Percentiles rank a stretch among this genome's conserved stretches.
These are phyloP conservation scores for Hypericum perforatum DNA, from an alignment of 345 rosid species.

Conservation along the genomic window DNA sequence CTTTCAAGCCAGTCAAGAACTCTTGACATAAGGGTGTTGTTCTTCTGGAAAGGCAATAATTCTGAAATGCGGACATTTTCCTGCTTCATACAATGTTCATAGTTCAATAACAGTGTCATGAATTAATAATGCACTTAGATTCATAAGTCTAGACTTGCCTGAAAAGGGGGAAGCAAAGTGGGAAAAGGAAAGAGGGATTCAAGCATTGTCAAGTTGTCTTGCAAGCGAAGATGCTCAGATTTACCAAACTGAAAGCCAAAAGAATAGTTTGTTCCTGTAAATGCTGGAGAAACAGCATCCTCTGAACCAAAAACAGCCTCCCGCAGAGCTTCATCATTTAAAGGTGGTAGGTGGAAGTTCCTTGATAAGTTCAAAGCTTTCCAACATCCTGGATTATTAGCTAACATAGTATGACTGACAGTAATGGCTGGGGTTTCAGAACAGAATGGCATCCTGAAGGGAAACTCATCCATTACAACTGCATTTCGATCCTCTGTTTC, in stretches of 20 bases:
- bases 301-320: conserved; percentile 49
- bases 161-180: conserved; percentile 75
- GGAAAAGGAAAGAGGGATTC: conserved; percentile 88
- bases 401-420: conserved; percentile 44
- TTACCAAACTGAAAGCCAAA: conserved; percentile 66
- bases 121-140: conserved; percentile 3
- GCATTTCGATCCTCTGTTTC: conserved; percentile 15
- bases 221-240: conserved; percentile 48
- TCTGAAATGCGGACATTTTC: conserved; percentile 52
- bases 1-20: conserved; percentile 62
- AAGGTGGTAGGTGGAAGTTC: conserved; percentile 54
- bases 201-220: conserved; percentile 43
- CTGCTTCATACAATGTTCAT: conserved; percentile 33
- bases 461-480: conserved; percentile 20
- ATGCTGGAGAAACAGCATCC: conserved; percentile 21
- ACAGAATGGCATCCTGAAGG: conserved; percentile 36
- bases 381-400: conserved; percentile 42
- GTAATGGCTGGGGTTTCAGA: conserved; percentile 74
- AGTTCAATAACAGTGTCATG: conserved; percentile 7
- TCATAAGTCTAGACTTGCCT: conserved; percentile 36
- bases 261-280: conserved; percentile 56
- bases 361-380: conserved; percentile 46
- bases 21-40: conserved; percentile 77
- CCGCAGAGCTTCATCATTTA: conserved; percentile 58
- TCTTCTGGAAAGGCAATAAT: conserved; percentile 76